phyloP scores from a whole-genome alignment of 306 rosid species.

The Glycine soja region DNA sequence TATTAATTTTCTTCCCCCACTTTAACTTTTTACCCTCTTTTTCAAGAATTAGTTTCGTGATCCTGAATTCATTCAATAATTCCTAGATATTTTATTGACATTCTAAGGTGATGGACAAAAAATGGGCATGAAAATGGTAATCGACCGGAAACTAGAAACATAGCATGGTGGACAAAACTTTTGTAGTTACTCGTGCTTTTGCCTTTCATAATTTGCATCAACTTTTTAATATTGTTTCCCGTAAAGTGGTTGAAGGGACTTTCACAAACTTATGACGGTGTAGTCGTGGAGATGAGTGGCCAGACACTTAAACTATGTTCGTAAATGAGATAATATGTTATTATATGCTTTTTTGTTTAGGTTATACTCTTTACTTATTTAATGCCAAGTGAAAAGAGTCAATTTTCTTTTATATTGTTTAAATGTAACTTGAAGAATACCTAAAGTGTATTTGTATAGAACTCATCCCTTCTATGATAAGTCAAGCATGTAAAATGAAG shows the following conservation, averaged over 20 bases:
- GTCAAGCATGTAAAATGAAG: slow-evolving; percentile 8
- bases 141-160: not conserved
- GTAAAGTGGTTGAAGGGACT: not conserved
- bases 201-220: slow-evolving; percentile 36
- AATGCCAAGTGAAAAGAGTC: slow-evolving; percentile 2
- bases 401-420: not conserved
- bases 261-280: not conserved
- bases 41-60: not conserved
- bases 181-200: slow-evolving; percentile 35
- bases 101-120: not conserved
- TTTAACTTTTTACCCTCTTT: not conserved
- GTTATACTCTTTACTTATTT: not conserved
- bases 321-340: not conserved
- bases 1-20: not conserved
- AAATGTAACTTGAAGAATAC: slow-evolving; percentile 37
- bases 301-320: not conserved
- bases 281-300: slow-evolving; percentile 6
- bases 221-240: slow-evolving; percentile 4
- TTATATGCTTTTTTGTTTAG: too few species aligned
- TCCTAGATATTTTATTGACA: slow-evolving; percentile 6
- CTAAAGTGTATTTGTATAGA: slow-evolving; percentile 15
- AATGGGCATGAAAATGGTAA: slow-evolving; percentile 8
- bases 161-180: slow-evolving; percentile 27
- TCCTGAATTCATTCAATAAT: slow-evolving; percentile 8
- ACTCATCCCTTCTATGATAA: slow-evolving; percentile 35